A percentile compares a stretch with the other conserved stretches of the same genome.
Conservation (phyloP, 2,329 filamentous ascomycete species). For the Botrytis pseudocinerea region DNA sequence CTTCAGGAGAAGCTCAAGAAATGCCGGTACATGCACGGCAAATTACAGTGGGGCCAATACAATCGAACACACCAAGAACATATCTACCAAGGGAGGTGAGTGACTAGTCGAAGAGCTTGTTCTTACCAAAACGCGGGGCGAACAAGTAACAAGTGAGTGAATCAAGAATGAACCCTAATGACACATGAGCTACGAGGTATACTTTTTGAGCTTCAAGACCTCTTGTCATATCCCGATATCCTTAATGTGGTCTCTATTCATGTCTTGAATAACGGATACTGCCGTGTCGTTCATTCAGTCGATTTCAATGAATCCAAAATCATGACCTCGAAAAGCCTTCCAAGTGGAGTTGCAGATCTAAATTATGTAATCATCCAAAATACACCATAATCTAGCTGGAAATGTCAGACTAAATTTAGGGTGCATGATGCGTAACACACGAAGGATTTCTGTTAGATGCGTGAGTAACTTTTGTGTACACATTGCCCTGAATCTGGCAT, state of each 20-base stretch:
- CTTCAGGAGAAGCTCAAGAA: not conserved
- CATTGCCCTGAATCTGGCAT: not conserved
- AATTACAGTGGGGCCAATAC: not conserved
- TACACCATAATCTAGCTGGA: not conserved
- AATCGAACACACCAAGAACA: not conserved
- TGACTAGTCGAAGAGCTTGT: not conserved
- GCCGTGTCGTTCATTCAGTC: not conserved
- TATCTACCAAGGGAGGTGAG: not conserved
- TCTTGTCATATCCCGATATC: not conserved
- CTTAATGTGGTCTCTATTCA: not conserved
- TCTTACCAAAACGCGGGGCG: not conserved
- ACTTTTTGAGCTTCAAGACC: not conserved
- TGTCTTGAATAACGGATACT: not conserved
- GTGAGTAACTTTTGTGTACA: not conserved
- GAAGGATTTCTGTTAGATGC: not conserved
- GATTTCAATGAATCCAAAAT: not conserved
- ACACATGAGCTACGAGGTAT: not conserved
- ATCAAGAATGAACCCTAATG: not conserved
- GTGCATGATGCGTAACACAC: not conserved
- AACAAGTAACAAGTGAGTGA: not conserved
- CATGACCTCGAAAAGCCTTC: not conserved
- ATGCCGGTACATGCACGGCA: not conserved
- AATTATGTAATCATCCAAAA: not conserved
- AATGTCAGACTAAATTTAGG: not conserved
- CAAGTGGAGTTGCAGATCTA: not conserved